Evolutionary conservation across 225 moss, liverwort and hornwort genomes (phyloP), one percentile per base, ranked within the genome.

Genomic region (Bryoerythrophyllum caledonicum): DNA sequence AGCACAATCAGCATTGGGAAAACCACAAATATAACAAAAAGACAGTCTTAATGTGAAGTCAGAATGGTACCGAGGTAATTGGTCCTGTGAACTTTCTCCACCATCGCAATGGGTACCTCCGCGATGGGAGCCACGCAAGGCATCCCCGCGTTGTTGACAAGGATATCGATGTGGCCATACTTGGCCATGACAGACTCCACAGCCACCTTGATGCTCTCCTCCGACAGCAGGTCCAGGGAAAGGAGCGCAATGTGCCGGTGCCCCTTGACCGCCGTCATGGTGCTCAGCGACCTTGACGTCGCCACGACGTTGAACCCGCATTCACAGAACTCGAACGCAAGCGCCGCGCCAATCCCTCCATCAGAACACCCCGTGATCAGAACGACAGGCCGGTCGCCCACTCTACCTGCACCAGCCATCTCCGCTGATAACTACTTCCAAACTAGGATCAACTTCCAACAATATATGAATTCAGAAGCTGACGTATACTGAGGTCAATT

Each of bases 361-460:
- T 90, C 90, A 0, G 90, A 87, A 57, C 95, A 95, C 32, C 95
- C 95, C 14, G 93, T 95, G 26, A 95, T 90, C 9, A 95, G 49
- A 60, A 95, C 95, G 41, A 95, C 91, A 3, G 3, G 32, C 40
- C 86, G 86, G 0, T 89, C 74, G 3, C 44, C 44, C 44, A 44
- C 13, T 44, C 0, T 12, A 14, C 3, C 13, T 13, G 3, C 14
- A 11, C 11, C 44, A 14, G 14, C 44, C 44, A 44, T 44, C 32
- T 32, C 32, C 5, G 32, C 32, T 3, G 32, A 32, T 32, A 32
- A 3, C 32, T 32, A 3, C 32, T 1, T 3, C 32, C 32, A 32
- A 32, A 32, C 32, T 3, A 32, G 5, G 5, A 32, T 32, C 32
- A 3, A 5, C 32, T 32, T n/a, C n/a, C n/a, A n/a, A n/a, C n/a